Conservation (phyloP, 768 basidiomycete species). For the Cubamyces sp. region DNA sequence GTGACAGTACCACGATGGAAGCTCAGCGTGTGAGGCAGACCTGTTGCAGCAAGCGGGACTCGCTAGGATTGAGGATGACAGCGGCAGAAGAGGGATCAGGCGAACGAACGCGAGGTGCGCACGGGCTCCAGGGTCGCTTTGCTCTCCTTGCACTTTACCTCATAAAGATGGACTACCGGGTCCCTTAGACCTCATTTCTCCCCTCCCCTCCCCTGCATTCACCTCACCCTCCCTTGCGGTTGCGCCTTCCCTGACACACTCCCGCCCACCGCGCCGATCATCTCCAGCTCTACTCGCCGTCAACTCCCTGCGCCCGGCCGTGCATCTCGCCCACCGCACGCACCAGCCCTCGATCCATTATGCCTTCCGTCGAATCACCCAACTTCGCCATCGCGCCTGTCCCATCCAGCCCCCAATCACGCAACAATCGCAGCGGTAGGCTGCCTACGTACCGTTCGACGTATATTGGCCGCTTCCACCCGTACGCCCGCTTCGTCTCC, state of each 20-base stretch:
- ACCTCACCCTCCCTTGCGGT: neutral
- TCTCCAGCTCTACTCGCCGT: neutral
- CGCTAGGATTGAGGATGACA: neutral
- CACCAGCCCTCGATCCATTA: too few species aligned
- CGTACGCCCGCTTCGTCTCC: neutral
- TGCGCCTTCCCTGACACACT: neutral
- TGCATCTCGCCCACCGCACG: neutral
- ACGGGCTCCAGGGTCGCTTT: conserved; percentile 1
- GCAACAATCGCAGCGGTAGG: neutral
- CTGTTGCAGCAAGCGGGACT: neutral
- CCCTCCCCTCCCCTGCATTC: neutral
- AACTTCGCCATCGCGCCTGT: neutral
- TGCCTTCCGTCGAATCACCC: neutral
- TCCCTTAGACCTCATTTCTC: neutral
- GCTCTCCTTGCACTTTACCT: neutral
- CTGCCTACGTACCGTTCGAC: conserved; percentile 14
- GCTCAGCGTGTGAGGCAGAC: neutral
- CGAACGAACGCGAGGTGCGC: neutral
- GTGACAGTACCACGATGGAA: neutral
- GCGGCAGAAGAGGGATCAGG: neutral
- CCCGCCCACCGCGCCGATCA: neutral
- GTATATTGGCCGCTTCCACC: conserved; percentile 11
- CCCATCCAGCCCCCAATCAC: neutral
- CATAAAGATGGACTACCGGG: neutral
- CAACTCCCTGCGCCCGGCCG: too few species aligned